Conservation (phyloP, 73 alveolate genomes). For the Paramecium octaurelia region DNA sequence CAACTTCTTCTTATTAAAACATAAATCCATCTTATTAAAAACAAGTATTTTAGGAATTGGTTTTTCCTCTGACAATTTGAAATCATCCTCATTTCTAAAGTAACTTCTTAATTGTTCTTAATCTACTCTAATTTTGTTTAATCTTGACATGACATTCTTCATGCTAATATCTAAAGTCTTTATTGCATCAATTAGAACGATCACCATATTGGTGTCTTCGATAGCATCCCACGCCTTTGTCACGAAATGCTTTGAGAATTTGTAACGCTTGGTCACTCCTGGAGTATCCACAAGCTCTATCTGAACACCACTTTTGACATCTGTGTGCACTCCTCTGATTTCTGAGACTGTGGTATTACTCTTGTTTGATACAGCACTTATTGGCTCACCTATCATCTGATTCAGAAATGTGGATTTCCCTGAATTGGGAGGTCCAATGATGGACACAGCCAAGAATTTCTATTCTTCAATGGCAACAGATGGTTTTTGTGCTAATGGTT, state of each 20-base stretch:
- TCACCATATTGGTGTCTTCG: conserved; percentile 10
- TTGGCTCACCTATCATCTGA: neutral
- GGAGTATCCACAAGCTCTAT: conserved; percentile 57
- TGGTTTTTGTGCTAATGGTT: neutral
- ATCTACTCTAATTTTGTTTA: conserved; percentile 35
- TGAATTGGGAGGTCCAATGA: conserved; percentile 61
- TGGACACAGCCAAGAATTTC: conserved; percentile 32
- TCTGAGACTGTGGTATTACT: conserved; percentile 38
- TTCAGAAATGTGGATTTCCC: conserved; percentile 60
- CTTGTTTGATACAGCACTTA: conserved; percentile 59
- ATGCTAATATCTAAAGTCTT: conserved; percentile 52
- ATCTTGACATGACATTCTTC: conserved; percentile 44
- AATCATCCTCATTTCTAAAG: conserved; percentile 14
- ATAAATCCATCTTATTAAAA: conserved; percentile 58
- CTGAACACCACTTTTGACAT: neutral
- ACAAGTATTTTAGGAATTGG: conserved; percentile 56
- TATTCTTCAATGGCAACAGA: neutral
- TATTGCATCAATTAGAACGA: conserved; percentile 47
- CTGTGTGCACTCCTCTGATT: conserved; percentile 53
- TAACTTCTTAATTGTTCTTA: neutral
- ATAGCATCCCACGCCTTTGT: conserved; percentile 59
- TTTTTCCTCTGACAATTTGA: neutral
- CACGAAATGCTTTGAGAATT: neutral
- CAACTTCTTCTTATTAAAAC: conserved; percentile 52
- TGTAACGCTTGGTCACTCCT: conserved; percentile 43